Conservation (phyloP, 176 grass and related monocot genomes). For the Paspalum vaginatum region DNA sequence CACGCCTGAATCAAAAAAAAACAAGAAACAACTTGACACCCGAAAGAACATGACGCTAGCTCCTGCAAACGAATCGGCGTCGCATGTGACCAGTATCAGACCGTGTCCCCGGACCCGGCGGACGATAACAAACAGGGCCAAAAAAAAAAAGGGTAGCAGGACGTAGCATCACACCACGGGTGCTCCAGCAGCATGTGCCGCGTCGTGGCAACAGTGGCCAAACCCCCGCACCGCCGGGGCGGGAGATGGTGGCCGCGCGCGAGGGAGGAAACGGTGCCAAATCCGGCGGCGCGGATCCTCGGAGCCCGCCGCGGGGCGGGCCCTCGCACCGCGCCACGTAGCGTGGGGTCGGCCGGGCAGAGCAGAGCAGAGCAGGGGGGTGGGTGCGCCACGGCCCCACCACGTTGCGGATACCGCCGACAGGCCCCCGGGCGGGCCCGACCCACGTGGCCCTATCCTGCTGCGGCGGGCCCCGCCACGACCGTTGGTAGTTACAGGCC, state of each 20-base stretch:
- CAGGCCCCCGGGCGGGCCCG: neutral
- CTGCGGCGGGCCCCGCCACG: conserved; percentile 17
- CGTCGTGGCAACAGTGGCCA: neutral
- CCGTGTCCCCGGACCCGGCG: neutral
- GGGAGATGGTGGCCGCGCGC: neutral
- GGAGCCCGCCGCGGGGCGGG: neutral
- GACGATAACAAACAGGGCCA: too few relatives aligned
- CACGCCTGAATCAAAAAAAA: too few relatives aligned
- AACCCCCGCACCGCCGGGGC: too few relatives aligned
- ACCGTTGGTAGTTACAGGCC: conserved; percentile 62
- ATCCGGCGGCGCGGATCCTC: conserved; percentile 10
- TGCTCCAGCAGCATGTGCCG: conserved; percentile 36
- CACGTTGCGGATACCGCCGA: conserved; percentile 39
- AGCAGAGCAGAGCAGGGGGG: neutral
- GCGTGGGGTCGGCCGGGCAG: neutral
- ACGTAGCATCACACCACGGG: too few relatives aligned
- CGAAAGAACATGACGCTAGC: neutral
- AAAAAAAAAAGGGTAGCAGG: neutral
- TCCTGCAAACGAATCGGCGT: neutral
- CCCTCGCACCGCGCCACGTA: conserved; percentile 27
- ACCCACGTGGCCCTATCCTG: conserved; percentile 24
- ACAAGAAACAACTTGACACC: neutral
- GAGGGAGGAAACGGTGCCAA: conserved; percentile 1
- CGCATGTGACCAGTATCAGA: neutral
- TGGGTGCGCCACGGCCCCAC: conserved; percentile 23